Evolutionary conservation across 768 basidiomycete species (phyloP).

Genomic region (Macrocybe gigantea): DNA sequence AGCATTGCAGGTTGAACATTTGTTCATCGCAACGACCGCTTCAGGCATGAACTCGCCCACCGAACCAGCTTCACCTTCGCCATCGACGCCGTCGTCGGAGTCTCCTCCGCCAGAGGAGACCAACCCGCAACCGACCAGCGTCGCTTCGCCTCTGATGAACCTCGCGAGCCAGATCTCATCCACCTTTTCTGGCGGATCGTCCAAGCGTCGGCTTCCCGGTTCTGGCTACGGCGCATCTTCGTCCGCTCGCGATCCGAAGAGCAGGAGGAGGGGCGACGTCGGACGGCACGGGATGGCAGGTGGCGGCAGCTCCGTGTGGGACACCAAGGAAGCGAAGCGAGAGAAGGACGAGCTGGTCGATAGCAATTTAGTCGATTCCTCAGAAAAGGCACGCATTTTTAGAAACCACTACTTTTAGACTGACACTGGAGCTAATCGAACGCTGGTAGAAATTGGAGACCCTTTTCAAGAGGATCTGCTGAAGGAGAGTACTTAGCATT

Average conservation of each 20-base stretch:
- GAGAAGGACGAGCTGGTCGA: conserved; percentile 57
- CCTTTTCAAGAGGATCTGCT: conserved; percentile 38
- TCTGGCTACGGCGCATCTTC: conserved; percentile 35
- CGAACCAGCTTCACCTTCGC: too few relatives aligned
- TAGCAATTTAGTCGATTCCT: conserved; percentile 41
- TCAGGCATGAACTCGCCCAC: too few relatives aligned
- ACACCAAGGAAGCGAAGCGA: conserved; percentile 35
- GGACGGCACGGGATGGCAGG: conserved; percentile 14
- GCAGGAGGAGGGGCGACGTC: conserved; percentile 41
- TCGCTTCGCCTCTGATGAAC: too few relatives aligned
- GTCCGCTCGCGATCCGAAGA: conserved; percentile 44
- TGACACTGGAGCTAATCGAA: conserved; percentile 1
- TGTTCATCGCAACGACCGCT: too few relatives aligned
- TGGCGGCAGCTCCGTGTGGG: conserved; percentile 14
- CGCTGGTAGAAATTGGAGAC: conserved; percentile 44
- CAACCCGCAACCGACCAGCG: too few relatives aligned
- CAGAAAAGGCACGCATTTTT: conserved; percentile 39
- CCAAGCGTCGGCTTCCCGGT: conserved; percentile 48
- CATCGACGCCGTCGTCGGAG: too few relatives aligned
- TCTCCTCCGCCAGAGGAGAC: too few relatives aligned
- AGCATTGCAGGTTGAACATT: too few relatives aligned
- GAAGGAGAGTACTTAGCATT: conserved; percentile 7
- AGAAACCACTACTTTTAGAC: not conserved
- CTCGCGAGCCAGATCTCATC: too few relatives aligned
- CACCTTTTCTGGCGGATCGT: conserved; percentile 4